A percentile compares a stretch with the other conserved stretches of the same genome.
Evolutionary conservation across 352 stramenopile genomes (phyloP).

Genomic region (Pythium aristosporum): DNA sequence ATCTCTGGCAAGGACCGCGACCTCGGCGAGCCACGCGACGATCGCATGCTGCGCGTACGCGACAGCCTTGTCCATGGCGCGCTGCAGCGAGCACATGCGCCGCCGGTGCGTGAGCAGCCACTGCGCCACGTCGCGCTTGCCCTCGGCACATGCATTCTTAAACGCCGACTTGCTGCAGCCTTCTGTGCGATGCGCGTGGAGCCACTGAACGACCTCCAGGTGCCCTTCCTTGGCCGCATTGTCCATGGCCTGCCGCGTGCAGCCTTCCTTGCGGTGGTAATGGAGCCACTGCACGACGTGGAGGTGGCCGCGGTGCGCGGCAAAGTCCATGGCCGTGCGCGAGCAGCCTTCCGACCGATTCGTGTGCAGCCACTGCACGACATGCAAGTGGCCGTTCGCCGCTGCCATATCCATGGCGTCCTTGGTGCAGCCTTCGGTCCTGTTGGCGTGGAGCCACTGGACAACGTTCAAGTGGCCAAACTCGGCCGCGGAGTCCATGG

Average conservation of each 20-base stretch:
- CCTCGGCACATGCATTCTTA: conserved; percentile 53
- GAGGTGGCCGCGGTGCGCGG: conserved; percentile 55
- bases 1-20: background rate
- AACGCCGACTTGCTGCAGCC: conserved; percentile 72
- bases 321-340: conserved; percentile 63
- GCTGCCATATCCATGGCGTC: conserved; percentile 71
- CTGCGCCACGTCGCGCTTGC: conserved; percentile 50
- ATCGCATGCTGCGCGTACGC: conserved; percentile 22
- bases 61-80: conserved; percentile 39
- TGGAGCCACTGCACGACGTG: conserved; percentile 64
- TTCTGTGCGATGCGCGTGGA: conserved; percentile 52
- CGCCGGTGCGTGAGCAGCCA: conserved; percentile 54
- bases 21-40: conserved; percentile 28
- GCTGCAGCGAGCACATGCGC: conserved; percentile 36
- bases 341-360: conserved; percentile 60
- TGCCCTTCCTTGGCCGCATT: conserved; percentile 53
- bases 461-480: conserved; percentile 62
- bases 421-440: conserved; percentile 55
- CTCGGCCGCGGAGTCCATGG: conserved; percentile 65
- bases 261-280: conserved; percentile 44
- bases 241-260: conserved; percentile 53
- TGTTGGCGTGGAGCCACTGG: conserved; percentile 49
- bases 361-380: conserved; percentile 65
- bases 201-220: conserved; percentile 46
- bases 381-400: conserved; percentile 45